A percentile compares a stretch with the other conserved stretches of the same genome.
phyloP scores from a whole-genome alignment of 192 early-diverging fungal genomes.

The Mortierella claussenii region DNA sequence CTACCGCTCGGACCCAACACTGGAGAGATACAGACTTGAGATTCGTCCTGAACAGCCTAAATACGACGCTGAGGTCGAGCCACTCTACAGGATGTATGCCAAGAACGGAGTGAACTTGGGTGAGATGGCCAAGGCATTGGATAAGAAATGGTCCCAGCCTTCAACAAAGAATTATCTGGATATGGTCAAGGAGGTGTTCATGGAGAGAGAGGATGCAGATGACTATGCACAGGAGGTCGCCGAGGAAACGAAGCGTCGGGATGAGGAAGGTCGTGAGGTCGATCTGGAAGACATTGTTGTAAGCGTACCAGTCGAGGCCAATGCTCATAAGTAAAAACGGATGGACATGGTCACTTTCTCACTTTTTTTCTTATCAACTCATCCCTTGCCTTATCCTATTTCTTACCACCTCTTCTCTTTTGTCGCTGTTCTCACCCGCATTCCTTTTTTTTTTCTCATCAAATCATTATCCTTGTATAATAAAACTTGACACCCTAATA shows the following conservation, averaged over 20 bases:
- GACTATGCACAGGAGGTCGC: constrained; percentile 41
- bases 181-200: constrained; percentile 50
- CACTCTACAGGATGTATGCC: constrained; percentile 56
- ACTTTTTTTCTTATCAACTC: too few relatives aligned
- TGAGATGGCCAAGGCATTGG: constrained; percentile 53
- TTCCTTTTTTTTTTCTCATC: too few relatives aligned
- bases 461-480: too few relatives aligned
- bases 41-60: constrained; percentile 58
- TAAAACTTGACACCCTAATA: too few relatives aligned
- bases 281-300: constrained; percentile 50
- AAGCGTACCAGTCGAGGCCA: constrained; percentile 23
- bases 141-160: constrained; percentile 57
- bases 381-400: too few relatives aligned
- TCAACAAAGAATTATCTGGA: constrained; percentile 36
- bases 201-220: constrained; percentile 42
- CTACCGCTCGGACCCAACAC: constrained; percentile 47
- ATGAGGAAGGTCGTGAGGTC: constrained; percentile 39
- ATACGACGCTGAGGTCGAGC: constrained; percentile 48
- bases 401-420: too few relatives aligned
- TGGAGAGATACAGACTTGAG: constrained; percentile 54
- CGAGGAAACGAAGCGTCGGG: constrained; percentile 21
- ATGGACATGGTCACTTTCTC: too few relatives aligned
- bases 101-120: constrained; percentile 53
- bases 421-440: too few relatives aligned
- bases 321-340: constrained; percentile 4